These are phyloP conservation scores for Funneliformis caledonium DNA, from an alignment of 371 early-diverging fungal genomes.

Conservation along the genomic window DNA sequence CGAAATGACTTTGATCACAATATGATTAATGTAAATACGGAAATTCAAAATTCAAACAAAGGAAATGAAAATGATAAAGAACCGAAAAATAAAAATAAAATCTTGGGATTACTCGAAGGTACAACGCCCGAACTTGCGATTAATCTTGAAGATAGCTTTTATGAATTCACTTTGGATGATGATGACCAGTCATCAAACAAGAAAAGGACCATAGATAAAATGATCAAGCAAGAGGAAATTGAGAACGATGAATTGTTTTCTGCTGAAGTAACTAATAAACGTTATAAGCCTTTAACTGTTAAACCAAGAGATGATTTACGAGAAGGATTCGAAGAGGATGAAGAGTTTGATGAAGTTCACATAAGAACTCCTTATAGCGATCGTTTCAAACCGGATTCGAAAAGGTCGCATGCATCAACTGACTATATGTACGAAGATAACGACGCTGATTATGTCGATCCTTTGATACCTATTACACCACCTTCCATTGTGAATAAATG, in stretches of 20 bases:
- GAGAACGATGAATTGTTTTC: neutral
- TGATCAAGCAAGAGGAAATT: neutral
- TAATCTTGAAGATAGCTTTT: neutral
- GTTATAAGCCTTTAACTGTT: neutral
- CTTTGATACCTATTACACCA: neutral
- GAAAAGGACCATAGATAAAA: neutral
- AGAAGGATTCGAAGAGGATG: neutral
- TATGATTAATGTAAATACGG: neutral
- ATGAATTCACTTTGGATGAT: constrained; percentile 1
- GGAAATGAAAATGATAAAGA: neutral
- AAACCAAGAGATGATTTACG: neutral
- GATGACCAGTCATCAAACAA: neutral
- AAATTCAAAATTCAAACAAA: neutral
- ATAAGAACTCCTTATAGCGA: neutral
- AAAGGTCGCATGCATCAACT: neutral
- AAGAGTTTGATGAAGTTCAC: neutral
- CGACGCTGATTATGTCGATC: neutral
- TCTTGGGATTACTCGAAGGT: neutral
- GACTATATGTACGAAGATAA: neutral
- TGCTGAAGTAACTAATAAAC: neutral
- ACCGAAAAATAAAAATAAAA: too few relatives aligned
- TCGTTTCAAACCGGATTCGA: neutral
- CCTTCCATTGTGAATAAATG: neutral
- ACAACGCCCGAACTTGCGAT: constrained; percentile 5
- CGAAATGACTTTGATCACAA: neutral